A percentile compares a stretch with the other conserved stretches of the same genome.
Evolutionary conservation across 441 rosid species (phyloP).

Genomic region (Pelargonium cotyledonis): DNA sequence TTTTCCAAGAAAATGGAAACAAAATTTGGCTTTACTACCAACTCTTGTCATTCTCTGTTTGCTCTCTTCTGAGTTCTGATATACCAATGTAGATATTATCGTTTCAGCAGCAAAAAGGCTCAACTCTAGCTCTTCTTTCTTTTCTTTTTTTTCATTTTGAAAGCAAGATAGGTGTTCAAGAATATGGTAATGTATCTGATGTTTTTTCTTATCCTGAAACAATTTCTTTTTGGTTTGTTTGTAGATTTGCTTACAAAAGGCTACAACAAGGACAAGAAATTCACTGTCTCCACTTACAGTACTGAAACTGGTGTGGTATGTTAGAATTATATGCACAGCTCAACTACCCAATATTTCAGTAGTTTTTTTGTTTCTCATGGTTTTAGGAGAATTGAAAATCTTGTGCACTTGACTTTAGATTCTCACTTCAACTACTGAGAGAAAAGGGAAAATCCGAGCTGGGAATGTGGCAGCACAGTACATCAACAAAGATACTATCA

Average conservation of each 20-base stretch:
- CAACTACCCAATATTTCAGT: too few relatives aligned
- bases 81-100: neutral
- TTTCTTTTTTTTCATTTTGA: neutral
- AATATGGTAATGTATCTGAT: too few relatives aligned
- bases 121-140: neutral
- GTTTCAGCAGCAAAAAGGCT: neutral
- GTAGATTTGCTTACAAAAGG: slow-evolving; percentile 3
- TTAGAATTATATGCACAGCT: too few relatives aligned
- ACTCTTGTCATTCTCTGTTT: neutral
- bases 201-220: too few relatives aligned
- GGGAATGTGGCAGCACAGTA: slow-evolving; percentile 1
- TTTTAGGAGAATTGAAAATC: too few relatives aligned
- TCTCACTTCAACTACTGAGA: neutral
- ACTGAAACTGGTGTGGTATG: slow-evolving; percentile 3
- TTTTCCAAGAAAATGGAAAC: neutral
- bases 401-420: neutral
- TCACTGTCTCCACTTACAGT: neutral
- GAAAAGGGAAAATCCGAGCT: neutral
- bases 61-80: slow-evolving; percentile 2
- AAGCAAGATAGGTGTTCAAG: too few relatives aligned
- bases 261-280: slow-evolving; percentile 4
- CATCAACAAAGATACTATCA: neutral
- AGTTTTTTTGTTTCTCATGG: too few relatives aligned
- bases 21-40: neutral
- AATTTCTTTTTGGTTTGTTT: neutral